Evolutionary conservation across 2,329 filamentous ascomycete genomes (phyloP).

Genomic region (Penicillium palitans): DNA sequence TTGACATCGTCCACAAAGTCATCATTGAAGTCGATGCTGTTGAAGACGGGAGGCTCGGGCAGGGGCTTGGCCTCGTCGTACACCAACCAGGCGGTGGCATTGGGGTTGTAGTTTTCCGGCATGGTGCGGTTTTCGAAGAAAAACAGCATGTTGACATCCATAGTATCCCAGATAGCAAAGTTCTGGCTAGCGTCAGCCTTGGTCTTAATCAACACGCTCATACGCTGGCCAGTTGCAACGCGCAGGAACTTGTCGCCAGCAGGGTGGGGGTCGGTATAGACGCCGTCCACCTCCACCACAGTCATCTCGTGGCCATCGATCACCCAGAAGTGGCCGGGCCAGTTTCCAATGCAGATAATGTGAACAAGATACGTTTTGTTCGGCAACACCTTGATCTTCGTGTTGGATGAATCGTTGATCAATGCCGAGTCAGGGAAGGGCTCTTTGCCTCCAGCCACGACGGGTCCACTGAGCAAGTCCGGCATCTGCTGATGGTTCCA

Average conservation of each 20-base stretch:
- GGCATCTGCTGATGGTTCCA: constrained; percentile 67
- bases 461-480: constrained; percentile 46
- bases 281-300: constrained; percentile 41
- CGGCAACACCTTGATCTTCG: constrained; percentile 61
- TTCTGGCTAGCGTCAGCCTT: constrained; percentile 62
- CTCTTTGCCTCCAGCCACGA: constrained; percentile 53
- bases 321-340: constrained; percentile 54
- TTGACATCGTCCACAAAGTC: constrained; percentile 66
- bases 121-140: constrained; percentile 43
- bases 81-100: constrained; percentile 51
- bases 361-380: constrained; percentile 72
- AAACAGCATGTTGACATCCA: constrained; percentile 61
- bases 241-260: constrained; percentile 64
- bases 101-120: constrained; percentile 64
- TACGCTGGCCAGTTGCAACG: constrained; percentile 66
- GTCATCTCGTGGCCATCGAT: constrained; percentile 47
- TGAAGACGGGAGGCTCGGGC: constrained; percentile 53
- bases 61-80: constrained; percentile 53
- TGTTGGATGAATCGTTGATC: constrained; percentile 68
- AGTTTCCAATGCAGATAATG: constrained; percentile 72
- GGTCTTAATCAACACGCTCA: constrained; percentile 57
- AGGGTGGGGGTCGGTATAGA: constrained; percentile 32
- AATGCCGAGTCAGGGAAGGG: constrained; percentile 68
- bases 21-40: constrained; percentile 53
- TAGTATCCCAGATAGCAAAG: constrained; percentile 67